Conservation (phyloP, 805 yeast species). For the Saturnispora diversa region DNA sequence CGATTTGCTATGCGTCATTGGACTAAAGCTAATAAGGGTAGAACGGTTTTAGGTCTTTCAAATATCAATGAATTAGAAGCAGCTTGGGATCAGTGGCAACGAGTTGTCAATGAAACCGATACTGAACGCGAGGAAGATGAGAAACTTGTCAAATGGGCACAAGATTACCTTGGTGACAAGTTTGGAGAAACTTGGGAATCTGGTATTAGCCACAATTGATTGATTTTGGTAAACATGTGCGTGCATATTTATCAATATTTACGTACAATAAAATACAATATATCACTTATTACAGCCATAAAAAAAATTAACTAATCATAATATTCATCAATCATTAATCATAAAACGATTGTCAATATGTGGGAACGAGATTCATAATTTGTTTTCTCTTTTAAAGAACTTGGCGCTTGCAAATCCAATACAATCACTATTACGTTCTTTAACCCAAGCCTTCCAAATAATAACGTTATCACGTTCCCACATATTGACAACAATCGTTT, state of each 20-base stretch:
- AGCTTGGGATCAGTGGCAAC: slow-evolving; percentile 54
- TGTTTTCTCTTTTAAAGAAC: slow-evolving; percentile 14
- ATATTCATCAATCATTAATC: slow-evolving; percentile 1
- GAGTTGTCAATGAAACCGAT: slow-evolving; percentile 32
- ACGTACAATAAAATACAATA: no score
- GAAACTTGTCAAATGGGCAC: slow-evolving; percentile 35
- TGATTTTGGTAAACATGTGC: no score
- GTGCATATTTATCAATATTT: no score
- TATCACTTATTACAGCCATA: not conserved
- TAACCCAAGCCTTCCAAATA: slow-evolving; percentile 72
- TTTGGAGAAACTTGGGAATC: slow-evolving; percentile 59
- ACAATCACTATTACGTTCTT: slow-evolving; percentile 66
- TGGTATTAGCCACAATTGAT: slow-evolving; percentile 28
- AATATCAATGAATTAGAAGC: slow-evolving; percentile 50
- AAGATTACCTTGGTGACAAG: slow-evolving; percentile 41
- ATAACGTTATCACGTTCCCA: slow-evolving; percentile 73
- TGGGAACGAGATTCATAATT: no score
- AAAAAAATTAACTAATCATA: not conserved
- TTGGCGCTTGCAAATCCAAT: slow-evolving; percentile 75
- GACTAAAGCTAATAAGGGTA: slow-evolving; percentile 37
- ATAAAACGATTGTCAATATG: no score
- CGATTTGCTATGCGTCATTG: slow-evolving; percentile 64
- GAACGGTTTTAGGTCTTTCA: slow-evolving; percentile 75
- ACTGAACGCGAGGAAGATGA: slow-evolving; percentile 34
- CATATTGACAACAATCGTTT: slow-evolving; percentile 67